Evolutionary conservation across 2,329 filamentous ascomycete genomes (phyloP).

Genomic region (Verticillium dahliae): DNA sequence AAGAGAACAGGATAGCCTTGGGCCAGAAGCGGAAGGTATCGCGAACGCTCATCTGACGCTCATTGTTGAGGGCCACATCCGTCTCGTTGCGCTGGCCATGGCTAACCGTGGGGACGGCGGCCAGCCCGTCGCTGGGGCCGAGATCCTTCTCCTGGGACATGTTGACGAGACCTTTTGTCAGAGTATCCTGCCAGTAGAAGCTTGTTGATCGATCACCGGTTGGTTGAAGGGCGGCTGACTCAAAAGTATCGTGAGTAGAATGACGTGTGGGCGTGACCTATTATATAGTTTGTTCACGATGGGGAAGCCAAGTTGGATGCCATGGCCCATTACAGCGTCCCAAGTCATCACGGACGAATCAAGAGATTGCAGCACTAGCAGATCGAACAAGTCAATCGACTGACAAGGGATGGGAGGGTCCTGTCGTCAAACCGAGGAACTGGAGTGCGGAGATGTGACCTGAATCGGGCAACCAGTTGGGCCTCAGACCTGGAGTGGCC

Average conservation of each 20-base stretch:
- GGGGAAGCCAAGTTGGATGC: background rate
- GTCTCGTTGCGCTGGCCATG: constrained; percentile 6
- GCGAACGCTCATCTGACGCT: constrained; percentile 14
- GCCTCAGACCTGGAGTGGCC: background rate
- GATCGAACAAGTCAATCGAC: background rate
- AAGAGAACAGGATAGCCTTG: constrained; percentile 41
- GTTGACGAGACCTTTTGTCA: background rate
- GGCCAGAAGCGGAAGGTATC: constrained; percentile 25
- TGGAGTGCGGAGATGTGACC: constrained; percentile 2
- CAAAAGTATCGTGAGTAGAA: background rate
- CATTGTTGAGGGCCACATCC: constrained; percentile 10
- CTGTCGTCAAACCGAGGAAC: background rate
- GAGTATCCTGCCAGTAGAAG: background rate
- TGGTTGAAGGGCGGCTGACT: background rate
- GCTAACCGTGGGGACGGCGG: constrained; percentile 7
- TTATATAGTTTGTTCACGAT: background rate
- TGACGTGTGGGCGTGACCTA: background rate
- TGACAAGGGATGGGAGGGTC: background rate
- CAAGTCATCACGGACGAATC: background rate
- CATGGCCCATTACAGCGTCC: background rate
- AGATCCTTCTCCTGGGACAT: constrained; percentile 8
- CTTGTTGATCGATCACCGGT: background rate
- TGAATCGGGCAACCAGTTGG: background rate
- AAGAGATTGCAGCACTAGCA: background rate
- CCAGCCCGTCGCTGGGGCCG: constrained; percentile 1